These are phyloP conservation scores for Podospora appendiculata DNA, from an alignment of 495 filamentous ascomycete genomes.

Conservation along the genomic window DNA sequence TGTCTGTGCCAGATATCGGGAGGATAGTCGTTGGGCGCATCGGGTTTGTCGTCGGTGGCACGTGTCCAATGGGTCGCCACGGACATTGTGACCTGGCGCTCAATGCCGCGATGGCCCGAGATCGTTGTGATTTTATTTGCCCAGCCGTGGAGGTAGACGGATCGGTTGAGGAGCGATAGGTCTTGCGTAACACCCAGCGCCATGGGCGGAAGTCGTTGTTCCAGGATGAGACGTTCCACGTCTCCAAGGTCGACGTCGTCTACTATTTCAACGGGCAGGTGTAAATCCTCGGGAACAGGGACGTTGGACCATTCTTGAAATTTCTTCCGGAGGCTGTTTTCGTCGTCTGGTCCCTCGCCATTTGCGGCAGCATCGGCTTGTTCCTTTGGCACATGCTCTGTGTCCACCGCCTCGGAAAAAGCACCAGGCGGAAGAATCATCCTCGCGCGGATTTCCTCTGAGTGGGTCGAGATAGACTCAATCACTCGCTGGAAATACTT, in stretches of 20 bases:
- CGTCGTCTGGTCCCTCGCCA: not conserved
- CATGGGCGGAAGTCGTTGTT: constrained; percentile 17
- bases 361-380: no score
- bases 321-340: constrained; percentile 3
- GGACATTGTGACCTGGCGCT: constrained; percentile 19
- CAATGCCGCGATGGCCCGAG: constrained; percentile 23
- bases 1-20: constrained; percentile 24
- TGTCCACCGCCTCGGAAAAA: not conserved
- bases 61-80: constrained; percentile 19
- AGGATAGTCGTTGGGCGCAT: constrained; percentile 9
- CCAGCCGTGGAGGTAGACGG: constrained; percentile 26
- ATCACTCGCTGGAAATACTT: constrained; percentile 32
- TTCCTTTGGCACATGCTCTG: no score
- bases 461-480: constrained; percentile 26
- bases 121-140: constrained; percentile 17
- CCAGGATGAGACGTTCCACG: constrained; percentile 8
- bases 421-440: constrained; percentile 18
- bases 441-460: constrained; percentile 28
- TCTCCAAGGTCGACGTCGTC: constrained; percentile 14
- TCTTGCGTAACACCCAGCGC: constrained; percentile 15
- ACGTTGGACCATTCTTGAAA: constrained; percentile 20
- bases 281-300: constrained; percentile 16
- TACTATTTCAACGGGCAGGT: constrained; percentile 19
- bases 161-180: constrained; percentile 21
- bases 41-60: not conserved